Conservation (phyloP, 2,329 filamentous ascomycete species). For the Dactylonectria macrodidyma region DNA sequence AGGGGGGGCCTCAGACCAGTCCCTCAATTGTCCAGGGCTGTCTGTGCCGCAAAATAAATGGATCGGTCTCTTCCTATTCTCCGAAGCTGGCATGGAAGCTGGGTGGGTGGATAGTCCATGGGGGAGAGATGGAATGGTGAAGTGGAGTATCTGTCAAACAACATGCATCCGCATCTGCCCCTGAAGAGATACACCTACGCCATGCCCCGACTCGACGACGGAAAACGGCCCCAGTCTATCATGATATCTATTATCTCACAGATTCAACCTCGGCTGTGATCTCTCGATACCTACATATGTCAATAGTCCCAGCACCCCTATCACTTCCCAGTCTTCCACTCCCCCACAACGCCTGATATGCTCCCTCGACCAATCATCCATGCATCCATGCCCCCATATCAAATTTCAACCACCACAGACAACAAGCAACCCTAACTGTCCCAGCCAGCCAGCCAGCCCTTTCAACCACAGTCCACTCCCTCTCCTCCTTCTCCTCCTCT, state of each 20-base stretch:
- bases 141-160: neutral
- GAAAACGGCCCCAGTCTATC: neutral
- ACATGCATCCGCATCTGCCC: neutral
- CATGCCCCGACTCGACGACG: neutral
- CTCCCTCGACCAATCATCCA: neutral
- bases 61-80: neutral
- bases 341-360: neutral
- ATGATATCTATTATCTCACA: neutral
- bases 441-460: neutral
- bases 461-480: neutral
- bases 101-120: neutral
- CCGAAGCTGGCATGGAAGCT: neutral
- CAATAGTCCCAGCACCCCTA: neutral
- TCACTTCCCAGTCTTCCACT: neutral
- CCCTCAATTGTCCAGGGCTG: constrained; percentile 1
- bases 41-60: constrained; percentile 6
- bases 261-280: neutral
- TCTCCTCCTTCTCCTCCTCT: neutral
- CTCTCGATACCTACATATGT: neutral
- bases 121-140: neutral
- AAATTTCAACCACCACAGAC: neutral
- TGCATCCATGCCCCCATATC: neutral
- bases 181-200: no score
- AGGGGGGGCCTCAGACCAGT: no score
- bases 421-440: neutral